phyloP scores from a whole-genome alignment of 129 eudicot genomes.

The Erigeron canadensis region DNA sequence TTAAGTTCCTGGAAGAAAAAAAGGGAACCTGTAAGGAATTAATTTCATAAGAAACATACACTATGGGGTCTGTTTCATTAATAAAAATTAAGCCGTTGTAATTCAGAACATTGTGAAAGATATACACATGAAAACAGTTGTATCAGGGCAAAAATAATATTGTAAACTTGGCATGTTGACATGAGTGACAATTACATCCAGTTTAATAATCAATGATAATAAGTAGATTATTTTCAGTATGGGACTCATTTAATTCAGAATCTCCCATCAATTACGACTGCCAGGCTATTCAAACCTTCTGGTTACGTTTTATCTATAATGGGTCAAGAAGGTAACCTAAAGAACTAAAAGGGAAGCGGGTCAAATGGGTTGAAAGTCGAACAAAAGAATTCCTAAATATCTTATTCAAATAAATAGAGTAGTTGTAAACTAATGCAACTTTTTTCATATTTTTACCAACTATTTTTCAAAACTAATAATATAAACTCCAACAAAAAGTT shows the following conservation, averaged over 20 bases:
- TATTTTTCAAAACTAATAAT: background rate
- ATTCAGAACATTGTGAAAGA: background rate
- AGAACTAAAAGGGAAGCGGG: too few relatives aligned
- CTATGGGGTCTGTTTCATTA: background rate
- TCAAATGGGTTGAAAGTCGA: too few relatives aligned
- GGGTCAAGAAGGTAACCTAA: too few relatives aligned
- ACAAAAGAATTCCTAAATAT: too few relatives aligned
- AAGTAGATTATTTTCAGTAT: background rate
- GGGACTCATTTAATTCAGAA: too few relatives aligned
- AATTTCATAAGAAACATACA: slow-evolving; percentile 10
- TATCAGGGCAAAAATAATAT: background rate
- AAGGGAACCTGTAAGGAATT: background rate
- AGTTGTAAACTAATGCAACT: too few relatives aligned
- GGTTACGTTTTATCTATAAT: too few relatives aligned
- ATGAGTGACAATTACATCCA: background rate
- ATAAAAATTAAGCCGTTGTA: too few relatives aligned
- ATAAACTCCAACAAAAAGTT: background rate
- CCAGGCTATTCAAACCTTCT: too few relatives aligned
- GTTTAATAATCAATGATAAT: background rate
- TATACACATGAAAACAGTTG: background rate
- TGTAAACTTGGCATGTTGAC: background rate
- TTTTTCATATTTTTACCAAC: background rate
- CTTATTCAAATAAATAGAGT: too few relatives aligned
- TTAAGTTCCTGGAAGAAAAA: slow-evolving; percentile 67
- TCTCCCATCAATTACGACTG: too few relatives aligned